A percentile compares a stretch with the other conserved stretches of the same genome.
Conservation (phyloP, 495 filamentous ascomycete species). For the Annulohypoxylon stygium region DNA sequence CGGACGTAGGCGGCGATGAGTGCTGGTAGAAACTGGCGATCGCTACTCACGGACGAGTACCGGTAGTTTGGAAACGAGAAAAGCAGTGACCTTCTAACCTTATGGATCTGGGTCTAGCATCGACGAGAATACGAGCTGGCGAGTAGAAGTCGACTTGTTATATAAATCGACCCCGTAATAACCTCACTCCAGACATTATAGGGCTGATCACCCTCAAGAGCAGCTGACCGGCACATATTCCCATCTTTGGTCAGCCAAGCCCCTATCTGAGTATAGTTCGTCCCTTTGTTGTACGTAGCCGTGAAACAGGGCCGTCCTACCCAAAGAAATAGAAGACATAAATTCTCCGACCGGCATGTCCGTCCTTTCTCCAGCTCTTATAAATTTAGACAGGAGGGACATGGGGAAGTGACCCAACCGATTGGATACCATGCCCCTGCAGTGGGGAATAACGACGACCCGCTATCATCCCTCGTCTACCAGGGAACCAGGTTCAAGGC, state of each 20-base stretch:
- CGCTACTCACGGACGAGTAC: not conserved
- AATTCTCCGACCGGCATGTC: conserved; percentile 14
- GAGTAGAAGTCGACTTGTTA: conserved; percentile 13
- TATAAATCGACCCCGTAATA: conserved; percentile 3
- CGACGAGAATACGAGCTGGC: conserved; percentile 2
- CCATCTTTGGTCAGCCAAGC: conserved; percentile 5
- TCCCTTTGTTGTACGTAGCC: not conserved
- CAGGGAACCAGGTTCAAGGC: not conserved
- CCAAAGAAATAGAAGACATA: conserved; percentile 15
- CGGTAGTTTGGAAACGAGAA: conserved; percentile 8
- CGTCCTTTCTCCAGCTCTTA: conserved; percentile 8
- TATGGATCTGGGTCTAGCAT: not conserved
- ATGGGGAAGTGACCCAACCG: conserved; percentile 3
- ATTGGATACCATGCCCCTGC: not conserved
- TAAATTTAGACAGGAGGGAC: conserved; percentile 8
- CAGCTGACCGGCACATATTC: conserved; percentile 10
- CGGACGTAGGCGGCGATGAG: not conserved
- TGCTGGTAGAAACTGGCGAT: not conserved
- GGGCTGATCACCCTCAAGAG: not conserved
- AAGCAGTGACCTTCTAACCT: not conserved
- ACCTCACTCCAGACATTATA: not conserved
- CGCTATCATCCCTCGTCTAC: not conserved
- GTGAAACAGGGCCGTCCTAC: not conserved
- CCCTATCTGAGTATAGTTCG: conserved; percentile 1
- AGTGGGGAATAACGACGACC: conserved; percentile 8